Percentiles rank a stretch among this genome's conserved stretches.
These are phyloP conservation scores for Trichosporon asahii DNA, from an alignment of 1,284 basidiomycete species.

Conservation along the genomic window DNA sequence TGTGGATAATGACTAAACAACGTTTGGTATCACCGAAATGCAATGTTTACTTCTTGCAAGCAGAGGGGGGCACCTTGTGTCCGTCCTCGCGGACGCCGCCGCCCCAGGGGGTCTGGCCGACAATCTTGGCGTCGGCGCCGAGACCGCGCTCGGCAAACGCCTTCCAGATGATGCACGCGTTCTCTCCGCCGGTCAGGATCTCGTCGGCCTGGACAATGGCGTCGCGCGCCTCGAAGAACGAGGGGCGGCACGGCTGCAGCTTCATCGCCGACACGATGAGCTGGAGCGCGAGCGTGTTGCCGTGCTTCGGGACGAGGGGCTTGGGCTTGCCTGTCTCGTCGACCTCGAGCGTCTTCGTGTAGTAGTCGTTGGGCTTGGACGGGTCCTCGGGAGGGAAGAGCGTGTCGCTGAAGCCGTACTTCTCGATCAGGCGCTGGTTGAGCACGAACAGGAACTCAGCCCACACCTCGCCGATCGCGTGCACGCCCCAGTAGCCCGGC, in stretches of 20 bases:
- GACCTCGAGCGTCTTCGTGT: conserved; percentile 49
- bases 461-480: conserved; percentile 93
- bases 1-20: background rate
- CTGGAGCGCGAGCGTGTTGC: conserved; percentile 83
- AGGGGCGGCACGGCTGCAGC: conserved; percentile 84
- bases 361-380: conserved; percentile 62
- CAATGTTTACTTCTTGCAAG: conserved; percentile 44
- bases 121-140: conserved; percentile 68
- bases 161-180: conserved; percentile 83
- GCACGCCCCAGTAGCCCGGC: conserved; percentile 57
- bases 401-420: conserved; percentile 72
- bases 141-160: conserved; percentile 80
- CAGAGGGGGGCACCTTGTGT: conserved; percentile 49
- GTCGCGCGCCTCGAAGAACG: conserved; percentile 87
- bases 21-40: background rate
- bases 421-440: conserved; percentile 67
- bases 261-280: conserved; percentile 90
- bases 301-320: conserved; percentile 79
- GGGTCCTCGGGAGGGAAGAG: conserved; percentile 70
- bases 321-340: conserved; percentile 54
- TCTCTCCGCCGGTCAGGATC: conserved; percentile 84
- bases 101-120: conserved; percentile 87
- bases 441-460: conserved; percentile 88
- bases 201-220: conserved; percentile 93
- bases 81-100: conserved; percentile 65